Conservation (phyloP, 345 rosid species). For the Capsella bursapastoris region DNA sequence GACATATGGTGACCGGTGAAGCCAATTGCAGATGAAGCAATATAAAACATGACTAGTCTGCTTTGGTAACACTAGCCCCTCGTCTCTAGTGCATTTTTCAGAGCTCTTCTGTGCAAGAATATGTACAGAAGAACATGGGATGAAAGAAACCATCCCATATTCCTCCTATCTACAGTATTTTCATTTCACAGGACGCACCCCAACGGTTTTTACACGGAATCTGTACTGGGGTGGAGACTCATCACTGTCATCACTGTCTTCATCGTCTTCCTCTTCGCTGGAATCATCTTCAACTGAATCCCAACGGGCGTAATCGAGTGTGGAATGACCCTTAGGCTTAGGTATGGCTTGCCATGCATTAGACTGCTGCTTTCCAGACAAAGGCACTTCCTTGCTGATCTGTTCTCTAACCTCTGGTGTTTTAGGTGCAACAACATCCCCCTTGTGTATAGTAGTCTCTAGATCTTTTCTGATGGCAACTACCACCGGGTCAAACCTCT, state of each 20-base stretch:
- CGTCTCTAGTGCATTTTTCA: conserved; percentile 5
- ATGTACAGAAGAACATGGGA: conserved; percentile 28
- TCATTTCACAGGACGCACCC: conserved; percentile 81
- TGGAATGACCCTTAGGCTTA: conserved; percentile 94
- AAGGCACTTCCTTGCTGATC: conserved; percentile 42
- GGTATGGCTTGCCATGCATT: conserved; percentile 94
- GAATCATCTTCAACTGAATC: conserved; percentile 78
- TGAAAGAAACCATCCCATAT: conserved; percentile 27
- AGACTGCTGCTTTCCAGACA: conserved; percentile 36
- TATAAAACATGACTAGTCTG: conserved; percentile 16
- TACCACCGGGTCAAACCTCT: conserved; percentile 14
- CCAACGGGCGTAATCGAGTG: conserved; percentile 90
- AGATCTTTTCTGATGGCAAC: conserved; percentile 35
- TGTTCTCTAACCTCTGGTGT: conserved; percentile 47
- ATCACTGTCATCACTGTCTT: conserved; percentile 62
- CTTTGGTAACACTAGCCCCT: background rate
- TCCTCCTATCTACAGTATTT: conserved; percentile 5
- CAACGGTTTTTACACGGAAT: conserved; percentile 82
- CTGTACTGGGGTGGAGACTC: conserved; percentile 73
- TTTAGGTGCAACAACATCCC: conserved; percentile 43
- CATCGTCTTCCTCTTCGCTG: conserved; percentile 83
- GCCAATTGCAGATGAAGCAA: conserved; percentile 29
- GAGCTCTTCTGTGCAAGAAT: conserved; percentile 21
- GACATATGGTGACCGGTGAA: conserved; percentile 2
- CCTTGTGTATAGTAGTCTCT: conserved; percentile 33